These are phyloP conservation scores for Neobulgaria alba DNA, from an alignment of 2,329 filamentous ascomycete species.

Conservation along the genomic window DNA sequence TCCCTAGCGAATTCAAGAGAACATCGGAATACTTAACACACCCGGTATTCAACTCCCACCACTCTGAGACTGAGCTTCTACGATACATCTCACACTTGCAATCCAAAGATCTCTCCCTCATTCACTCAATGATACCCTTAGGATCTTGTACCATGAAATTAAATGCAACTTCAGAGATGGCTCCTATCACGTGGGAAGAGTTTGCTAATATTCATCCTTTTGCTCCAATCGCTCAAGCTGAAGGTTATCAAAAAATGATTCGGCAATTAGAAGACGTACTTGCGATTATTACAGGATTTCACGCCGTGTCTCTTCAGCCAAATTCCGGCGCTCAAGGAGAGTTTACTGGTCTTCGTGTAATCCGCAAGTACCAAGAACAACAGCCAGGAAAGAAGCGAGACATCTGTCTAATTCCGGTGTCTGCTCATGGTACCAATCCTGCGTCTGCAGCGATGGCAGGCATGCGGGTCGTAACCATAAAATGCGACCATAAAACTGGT, in stretches of 20 bases:
- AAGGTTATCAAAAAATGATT: constrained; percentile 65
- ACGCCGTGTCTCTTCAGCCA: constrained; percentile 81
- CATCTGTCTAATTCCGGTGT: constrained; percentile 89
- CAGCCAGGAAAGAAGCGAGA: constrained; percentile 65
- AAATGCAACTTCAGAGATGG: constrained; percentile 90
- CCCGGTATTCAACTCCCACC: constrained; percentile 88
- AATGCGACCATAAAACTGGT: constrained; percentile 78
- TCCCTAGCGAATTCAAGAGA: constrained; percentile 57
- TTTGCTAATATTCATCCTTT: constrained; percentile 80
- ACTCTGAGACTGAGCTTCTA: constrained; percentile 89
- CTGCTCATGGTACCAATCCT: constrained; percentile 92
- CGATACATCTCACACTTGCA: constrained; percentile 90
- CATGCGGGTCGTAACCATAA: constrained; percentile 87
- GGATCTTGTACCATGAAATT: constrained; percentile 99
- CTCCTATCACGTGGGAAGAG: constrained; percentile 67
- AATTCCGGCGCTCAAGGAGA: constrained; percentile 96
- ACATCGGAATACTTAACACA: constrained; percentile 74
- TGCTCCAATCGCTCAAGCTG: constrained; percentile 51
- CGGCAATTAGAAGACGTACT: constrained; percentile 67
- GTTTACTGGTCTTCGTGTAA: constrained; percentile 81
- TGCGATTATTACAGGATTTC: constrained; percentile 78
- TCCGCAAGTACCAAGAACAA: constrained; percentile 73
- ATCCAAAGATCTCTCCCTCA: constrained; percentile 87
- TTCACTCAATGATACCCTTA: constrained; percentile 95
- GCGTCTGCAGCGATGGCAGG: constrained; percentile 93